Percentiles rank a stretch among this genome's conserved stretches.
Evolutionary conservation across 2,329 filamentous ascomycete species (phyloP).

Genomic region (Claviceps quebecensis): DNA sequence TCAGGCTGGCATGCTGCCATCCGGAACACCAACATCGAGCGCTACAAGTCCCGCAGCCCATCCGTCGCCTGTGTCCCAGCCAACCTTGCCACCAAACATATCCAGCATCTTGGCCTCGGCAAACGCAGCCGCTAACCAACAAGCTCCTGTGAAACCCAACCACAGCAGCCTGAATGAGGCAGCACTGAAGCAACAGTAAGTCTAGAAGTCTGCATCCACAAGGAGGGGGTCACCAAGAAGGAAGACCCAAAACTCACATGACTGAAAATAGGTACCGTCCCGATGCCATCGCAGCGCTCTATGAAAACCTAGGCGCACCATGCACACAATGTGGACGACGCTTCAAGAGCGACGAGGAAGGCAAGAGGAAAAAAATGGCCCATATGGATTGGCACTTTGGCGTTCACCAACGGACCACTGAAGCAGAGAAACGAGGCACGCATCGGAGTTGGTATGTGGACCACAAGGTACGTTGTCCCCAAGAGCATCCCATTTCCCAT

Average conservation of each 20-base stretch:
- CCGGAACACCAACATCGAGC: slow-evolving; percentile 25
- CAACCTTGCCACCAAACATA: slow-evolving; percentile 21
- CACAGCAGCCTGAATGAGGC: slow-evolving; percentile 48
- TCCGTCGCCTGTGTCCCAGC: slow-evolving; percentile 15
- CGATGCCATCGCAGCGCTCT: slow-evolving; percentile 58
- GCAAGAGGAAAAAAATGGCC: slow-evolving; percentile 71
- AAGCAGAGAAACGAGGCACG: slow-evolving; percentile 72
- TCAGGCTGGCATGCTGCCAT: slow-evolving; percentile 50
- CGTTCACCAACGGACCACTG: slow-evolving; percentile 76
- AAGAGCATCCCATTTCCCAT: no score
- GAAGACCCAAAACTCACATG: not conserved
- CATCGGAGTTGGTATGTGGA: slow-evolving; percentile 93
- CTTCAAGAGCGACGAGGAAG: slow-evolving; percentile 64
- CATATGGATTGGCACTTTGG: slow-evolving; percentile 99
- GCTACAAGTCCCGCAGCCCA: slow-evolving; percentile 20
- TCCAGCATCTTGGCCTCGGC: slow-evolving; percentile 22
- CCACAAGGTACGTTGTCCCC: slow-evolving; percentile 50
- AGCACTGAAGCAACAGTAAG: slow-evolving; percentile 59
- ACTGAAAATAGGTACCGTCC: slow-evolving; percentile 44
- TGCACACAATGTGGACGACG: slow-evolving; percentile 86
- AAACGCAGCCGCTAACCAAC: slow-evolving; percentile 12
- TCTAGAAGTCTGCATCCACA: slow-evolving; percentile 5
- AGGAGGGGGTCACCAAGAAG: not conserved
- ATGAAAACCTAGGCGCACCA: slow-evolving; percentile 70
- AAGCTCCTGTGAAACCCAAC: slow-evolving; percentile 23